A percentile compares a stretch with the other conserved stretches of the same genome.
Conservation (phyloP, 305 asterid species). For the Fraxinus sp. region DNA sequence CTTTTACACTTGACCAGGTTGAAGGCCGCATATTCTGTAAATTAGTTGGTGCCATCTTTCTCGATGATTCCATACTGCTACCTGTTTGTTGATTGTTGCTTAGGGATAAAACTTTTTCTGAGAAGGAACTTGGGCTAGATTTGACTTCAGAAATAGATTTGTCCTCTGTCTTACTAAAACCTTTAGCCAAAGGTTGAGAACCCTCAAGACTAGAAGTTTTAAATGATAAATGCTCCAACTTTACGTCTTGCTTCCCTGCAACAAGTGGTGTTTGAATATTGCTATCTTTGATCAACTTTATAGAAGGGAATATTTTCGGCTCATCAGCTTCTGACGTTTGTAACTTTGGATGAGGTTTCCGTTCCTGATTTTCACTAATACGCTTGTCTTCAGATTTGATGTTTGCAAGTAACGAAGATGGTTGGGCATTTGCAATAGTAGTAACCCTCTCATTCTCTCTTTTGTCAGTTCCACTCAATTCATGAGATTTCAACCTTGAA, state of each 20-base stretch:
- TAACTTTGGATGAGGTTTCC: slow-evolving; percentile 31
- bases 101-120: slow-evolving; percentile 33
- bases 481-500: slow-evolving; percentile 29
- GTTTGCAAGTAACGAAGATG: slow-evolving; percentile 32
- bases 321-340: slow-evolving; percentile 32
- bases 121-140: slow-evolving; percentile 32
- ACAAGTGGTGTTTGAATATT: slow-evolving; percentile 21
- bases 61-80: slow-evolving; percentile 35
- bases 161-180: slow-evolving; percentile 25
- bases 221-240: slow-evolving; percentile 25
- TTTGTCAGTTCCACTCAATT: slow-evolving; percentile 30
- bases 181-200: slow-evolving; percentile 22
- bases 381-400: slow-evolving; percentile 30
- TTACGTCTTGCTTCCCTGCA: slow-evolving; percentile 21
- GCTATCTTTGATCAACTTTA: slow-evolving; percentile 25
- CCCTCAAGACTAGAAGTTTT: slow-evolving; percentile 20
- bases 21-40: slow-evolving; percentile 7
- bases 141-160: slow-evolving; percentile 42
- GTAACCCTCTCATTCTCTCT: slow-evolving; percentile 30
- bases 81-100: slow-evolving; percentile 33
- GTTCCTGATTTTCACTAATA: slow-evolving; percentile 25
- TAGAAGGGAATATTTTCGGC: slow-evolving; percentile 28
- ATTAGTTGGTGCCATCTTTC: slow-evolving; percentile 32
- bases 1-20: background rate
- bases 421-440: slow-evolving; percentile 22